Evolutionary conservation across 805 yeast species (phyloP), one percentile per base, ranked within the genome.

Genomic region (Monosporozyma unispora): DNA sequence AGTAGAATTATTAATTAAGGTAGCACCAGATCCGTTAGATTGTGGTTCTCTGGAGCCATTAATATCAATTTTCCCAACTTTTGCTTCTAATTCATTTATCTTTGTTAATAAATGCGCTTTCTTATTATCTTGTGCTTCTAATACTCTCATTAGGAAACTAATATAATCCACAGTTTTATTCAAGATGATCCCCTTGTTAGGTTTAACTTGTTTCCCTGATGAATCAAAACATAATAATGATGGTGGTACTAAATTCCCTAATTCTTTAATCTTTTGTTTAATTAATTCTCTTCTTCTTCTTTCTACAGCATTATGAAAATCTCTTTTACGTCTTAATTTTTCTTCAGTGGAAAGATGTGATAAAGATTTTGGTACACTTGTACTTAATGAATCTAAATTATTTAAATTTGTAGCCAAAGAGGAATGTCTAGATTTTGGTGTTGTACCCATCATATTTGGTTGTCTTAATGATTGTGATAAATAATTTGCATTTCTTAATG

Each of bases 221-320:
- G 62, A 67, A 48, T 69, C 68, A 44, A 75, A 69, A 49, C 76
- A 73, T 22, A 85, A 65, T 52, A 86, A 63, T 2, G 84, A 73
- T 0, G 88, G 91, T 1, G 97, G 97, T 1, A 90, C 85, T 45
- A 90, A 72, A 22, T 77, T 68, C 1, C 95, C 91, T 58, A 90
- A 71, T 57, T 87, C 96, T 62, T 84, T 84, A 53, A 90, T 89
- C 58, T 87, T 81, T 60, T 86, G 95, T 63, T 90, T 89, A 60
- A 90, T 90, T 57, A 87, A 73, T 64, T 91, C 98, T 54, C 98
- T 75, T 61, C 98, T 77, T 57, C 96, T 75, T 58, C 96, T 76
- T 66, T 90, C 98, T 4, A 90, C 97, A 1, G 96, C 96, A 62
- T 90, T 90, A 66, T 90, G 98, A 53, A 88, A 82, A 62, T 89